Evolutionary conservation across 352 stramenopile genomes (phyloP), one percentile per base, ranked within the genome.

Genomic region (Pythium brachiatum): DNA sequence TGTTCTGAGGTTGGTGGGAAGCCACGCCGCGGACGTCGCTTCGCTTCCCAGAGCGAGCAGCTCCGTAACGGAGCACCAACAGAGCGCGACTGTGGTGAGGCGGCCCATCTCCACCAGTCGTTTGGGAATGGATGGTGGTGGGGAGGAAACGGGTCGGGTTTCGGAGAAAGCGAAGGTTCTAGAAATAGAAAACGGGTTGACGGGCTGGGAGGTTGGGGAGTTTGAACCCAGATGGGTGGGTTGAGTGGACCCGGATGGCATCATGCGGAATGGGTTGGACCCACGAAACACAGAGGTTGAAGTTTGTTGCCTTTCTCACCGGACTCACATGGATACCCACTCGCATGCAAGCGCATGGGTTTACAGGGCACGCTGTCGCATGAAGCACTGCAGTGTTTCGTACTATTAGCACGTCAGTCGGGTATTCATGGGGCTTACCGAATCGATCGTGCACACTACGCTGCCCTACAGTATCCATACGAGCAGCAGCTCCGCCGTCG

Each of bases 1-100:
- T 92, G 84, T 92, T 94, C 82, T 93, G 81, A 80, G 51, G 6
- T 25, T 38, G 44, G 26, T 16, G 0, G 51, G 12, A 13, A 15
- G 21, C 21, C 1, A 32, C 6, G 27, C 36, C 53, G 58, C 44
- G 9, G 9, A 8, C 11, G 6, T 39, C 23, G 36, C 53, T 34
- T 48, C 36, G 53, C 36, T 25, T 47, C 36, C 7, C 7, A 44
- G 15, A 13, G 6, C 41, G 41, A 48, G n/a, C n/a, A 27, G n/a
- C 41, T 48, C 41, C 41, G 12, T 23, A 15, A 7, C n/a, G 2
- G 20, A n/a, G n/a, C n/a, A 26, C n/a, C 29, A 34, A 9, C 9
- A 9, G 32, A 18, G 32, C 7, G 3, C 7, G 26, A 48, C n/a
- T 13, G 38, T 2, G 25, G n/a, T 8, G 41, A 46, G 15, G 16